Evolutionary conservation across 2,329 filamentous ascomycete genomes (phyloP), one percentile per base, ranked within the genome.

Genomic region (Aspergillus japonicus): DNA sequence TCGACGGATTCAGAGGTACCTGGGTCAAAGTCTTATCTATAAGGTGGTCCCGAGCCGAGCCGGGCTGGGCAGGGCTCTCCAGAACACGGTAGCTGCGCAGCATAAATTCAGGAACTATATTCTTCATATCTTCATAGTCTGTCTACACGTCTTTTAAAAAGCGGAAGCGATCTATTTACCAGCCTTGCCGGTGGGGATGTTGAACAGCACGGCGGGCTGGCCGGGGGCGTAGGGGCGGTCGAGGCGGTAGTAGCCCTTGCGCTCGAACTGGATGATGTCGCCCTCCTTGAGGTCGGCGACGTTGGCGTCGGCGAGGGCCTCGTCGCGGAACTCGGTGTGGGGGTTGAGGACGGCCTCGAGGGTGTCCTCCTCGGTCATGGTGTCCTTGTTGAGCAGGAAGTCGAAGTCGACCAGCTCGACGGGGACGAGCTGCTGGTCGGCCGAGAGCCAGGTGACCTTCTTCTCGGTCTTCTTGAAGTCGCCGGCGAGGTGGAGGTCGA

Each of bases 391-490:
- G 72, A 98, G 89, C 52, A 98, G 84, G 79, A 96, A 94, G 78
- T 96, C 94, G 74, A 97, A 98, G 68, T 97, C 92, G 78, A 93
- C 94, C 11, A 96, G 84, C 77, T 96, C 91, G 23, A 95, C 88
- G 7, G 88, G 87, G 14, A 96, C 83, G 0, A 96, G 84, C 60
- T 89, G 85, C 78, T 94, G 90, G 49, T 91, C 86, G 0, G 84
- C 85, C 1, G 91, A 89, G 51, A 98, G 81, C 94, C 94, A 98
- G 1, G 93, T 97, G 42, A 98, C 87, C 83, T 98, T 98, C 86
- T 97, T 97, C 71, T 92, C 88, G 0, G 94, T 98, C 72, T 91
- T 89, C 83, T 96, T 96, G 76, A 98, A 91, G 75, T 98, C 94
- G 58, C 94, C 93, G 69, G 90, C 87, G 53, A 97, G 85, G 77